Evolutionary conservation across 2,329 filamentous ascomycete genomes (phyloP).

Genomic region (Harringtonia lauricola): DNA sequence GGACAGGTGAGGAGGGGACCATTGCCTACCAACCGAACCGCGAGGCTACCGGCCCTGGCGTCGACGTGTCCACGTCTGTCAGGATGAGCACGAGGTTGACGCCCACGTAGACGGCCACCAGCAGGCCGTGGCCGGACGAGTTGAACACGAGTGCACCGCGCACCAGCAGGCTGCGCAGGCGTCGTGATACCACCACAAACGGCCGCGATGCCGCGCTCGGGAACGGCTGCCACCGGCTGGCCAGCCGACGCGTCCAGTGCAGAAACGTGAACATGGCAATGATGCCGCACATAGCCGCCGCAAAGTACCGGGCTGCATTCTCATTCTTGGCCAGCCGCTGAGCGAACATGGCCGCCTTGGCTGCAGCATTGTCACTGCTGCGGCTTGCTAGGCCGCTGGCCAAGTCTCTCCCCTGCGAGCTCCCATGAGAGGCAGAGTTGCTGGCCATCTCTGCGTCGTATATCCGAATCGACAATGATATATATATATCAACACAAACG

Average conservation of each 20-base stretch:
- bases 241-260: conserved; percentile 17
- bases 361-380: background rate
- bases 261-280: conserved; percentile 19
- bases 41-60: conserved; percentile 13
- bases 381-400: background rate
- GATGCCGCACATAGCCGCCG: conserved; percentile 15
- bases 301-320: conserved; percentile 8
- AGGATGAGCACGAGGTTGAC: conserved; percentile 19
- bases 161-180: conserved; percentile 18
- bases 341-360: background rate
- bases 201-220: conserved; percentile 12
- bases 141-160: conserved; percentile 20
- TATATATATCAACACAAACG: background rate
- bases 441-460: background rate
- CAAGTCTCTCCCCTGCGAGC: background rate
- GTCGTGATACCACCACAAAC: conserved; percentile 14
- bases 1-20: background rate
- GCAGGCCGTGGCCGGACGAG: conserved; percentile 21
- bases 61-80: conserved; percentile 17
- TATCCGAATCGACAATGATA: background rate
- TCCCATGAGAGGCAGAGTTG: background rate
- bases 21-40: conserved; percentile 21
- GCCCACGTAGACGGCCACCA: conserved; percentile 18
- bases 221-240: conserved; percentile 11
- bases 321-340: conserved; percentile 5